These are phyloP conservation scores for Porphyra umbilicalis DNA, from an alignment of 31 red algal genomes.

Conservation along the genomic window DNA sequence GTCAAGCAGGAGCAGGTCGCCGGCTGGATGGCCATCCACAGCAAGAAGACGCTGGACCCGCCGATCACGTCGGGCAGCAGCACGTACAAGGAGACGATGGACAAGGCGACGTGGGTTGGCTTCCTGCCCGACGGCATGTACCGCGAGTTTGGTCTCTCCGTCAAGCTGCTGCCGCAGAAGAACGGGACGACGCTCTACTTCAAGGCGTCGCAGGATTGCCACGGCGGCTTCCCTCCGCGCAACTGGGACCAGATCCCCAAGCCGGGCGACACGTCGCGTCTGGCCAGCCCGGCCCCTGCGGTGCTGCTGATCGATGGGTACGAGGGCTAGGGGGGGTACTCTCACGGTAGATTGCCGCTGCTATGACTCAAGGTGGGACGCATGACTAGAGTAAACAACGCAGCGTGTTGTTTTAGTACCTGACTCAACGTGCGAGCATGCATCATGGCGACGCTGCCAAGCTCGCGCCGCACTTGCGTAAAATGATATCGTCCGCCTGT, in stretches of 20 bases:
- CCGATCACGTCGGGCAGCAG: conserved; percentile 6
- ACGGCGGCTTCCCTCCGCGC: neutral
- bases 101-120: conserved; percentile 16
- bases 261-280: neutral
- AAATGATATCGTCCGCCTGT: too few relatives aligned
- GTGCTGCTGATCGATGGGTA: neutral
- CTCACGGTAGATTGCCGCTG: too few relatives aligned
- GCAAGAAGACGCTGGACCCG: conserved; percentile 8
- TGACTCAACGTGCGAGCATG: too few relatives aligned
- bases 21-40: conserved; percentile 14
- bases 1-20: conserved; percentile 28
- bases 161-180: neutral
- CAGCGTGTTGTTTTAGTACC: too few relatives aligned
- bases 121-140: conserved; percentile 37
- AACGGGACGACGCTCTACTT: neutral
- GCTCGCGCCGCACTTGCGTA: too few relatives aligned
- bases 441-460: too few relatives aligned
- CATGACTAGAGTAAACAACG: too few relatives aligned
- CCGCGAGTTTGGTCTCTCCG: conserved; percentile 16
- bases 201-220: neutral
- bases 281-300: neutral
- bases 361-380: too few relatives aligned
- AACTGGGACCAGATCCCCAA: neutral
- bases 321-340: too few relatives aligned
- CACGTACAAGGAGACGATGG: conserved; percentile 10